Percentiles rank a stretch among this genome's conserved stretches.
Evolutionary conservation across 768 basidiomycete genomes (phyloP).

Genomic region (Boletus vermiculosoides): DNA sequence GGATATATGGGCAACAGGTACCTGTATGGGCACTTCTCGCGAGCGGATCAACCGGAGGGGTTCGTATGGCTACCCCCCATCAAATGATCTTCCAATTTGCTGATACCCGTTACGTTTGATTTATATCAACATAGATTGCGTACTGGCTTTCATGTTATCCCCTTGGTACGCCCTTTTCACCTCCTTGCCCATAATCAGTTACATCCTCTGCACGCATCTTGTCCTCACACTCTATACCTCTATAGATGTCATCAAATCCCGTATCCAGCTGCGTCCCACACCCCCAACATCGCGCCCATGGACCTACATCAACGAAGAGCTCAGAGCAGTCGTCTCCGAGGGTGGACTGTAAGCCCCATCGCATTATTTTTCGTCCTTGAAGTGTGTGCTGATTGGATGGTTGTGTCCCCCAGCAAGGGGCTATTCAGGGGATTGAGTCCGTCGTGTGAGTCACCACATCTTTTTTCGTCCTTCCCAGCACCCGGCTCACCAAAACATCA

Average conservation of each 20-base stretch:
- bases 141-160: conserved; percentile 95
- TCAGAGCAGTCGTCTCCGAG: conserved; percentile 65
- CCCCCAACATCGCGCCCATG: conserved; percentile 75
- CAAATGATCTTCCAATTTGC: background rate
- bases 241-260: conserved; percentile 87
- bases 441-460: conserved; percentile 50
- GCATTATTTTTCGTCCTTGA: background rate
- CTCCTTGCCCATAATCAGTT: background rate
- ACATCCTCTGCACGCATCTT: background rate
- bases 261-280: conserved; percentile 73
- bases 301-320: conserved; percentile 72
- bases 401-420: conserved; percentile 40
- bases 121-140: conserved; percentile 15
- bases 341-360: conserved; percentile 61
- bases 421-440: conserved; percentile 76
- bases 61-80: conserved; percentile 36
- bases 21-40: conserved; percentile 85
- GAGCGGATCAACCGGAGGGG: conserved; percentile 81
- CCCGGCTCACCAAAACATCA: background rate
- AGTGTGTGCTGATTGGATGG: background rate
- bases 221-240: no score
- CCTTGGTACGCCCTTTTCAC: conserved; percentile 46
- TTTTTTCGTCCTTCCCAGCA: background rate
- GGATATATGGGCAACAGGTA: conserved; percentile 60
- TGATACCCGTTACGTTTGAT: background rate